Percentiles rank a stretch among this genome's conserved stretches.
Conservation (phyloP, 2,329 filamentous ascomycete genomes). For the Cadophora malorum region DNA sequence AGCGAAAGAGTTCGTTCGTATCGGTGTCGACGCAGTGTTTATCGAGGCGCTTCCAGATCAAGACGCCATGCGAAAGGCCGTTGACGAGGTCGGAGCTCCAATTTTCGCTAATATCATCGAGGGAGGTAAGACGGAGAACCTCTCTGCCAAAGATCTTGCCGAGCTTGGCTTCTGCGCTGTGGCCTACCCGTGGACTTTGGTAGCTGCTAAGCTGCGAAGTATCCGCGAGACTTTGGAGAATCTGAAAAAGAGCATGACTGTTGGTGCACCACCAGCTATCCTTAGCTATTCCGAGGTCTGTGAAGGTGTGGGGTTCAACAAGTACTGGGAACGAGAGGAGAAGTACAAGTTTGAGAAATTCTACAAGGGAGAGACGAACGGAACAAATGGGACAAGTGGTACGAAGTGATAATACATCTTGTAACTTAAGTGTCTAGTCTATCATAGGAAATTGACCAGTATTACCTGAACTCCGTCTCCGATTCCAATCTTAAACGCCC, state of each 20-base stretch:
- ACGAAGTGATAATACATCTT: background rate
- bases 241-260: constrained; percentile 51
- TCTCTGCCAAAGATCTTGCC: constrained; percentile 49
- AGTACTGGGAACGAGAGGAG: constrained; percentile 47
- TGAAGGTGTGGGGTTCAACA: constrained; percentile 53
- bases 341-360: constrained; percentile 36
- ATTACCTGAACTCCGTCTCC: background rate
- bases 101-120: constrained; percentile 54
- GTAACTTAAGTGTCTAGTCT: background rate
- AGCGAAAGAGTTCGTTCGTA: constrained; percentile 50
- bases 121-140: constrained; percentile 50
- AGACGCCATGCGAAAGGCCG: constrained; percentile 50
- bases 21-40: constrained; percentile 55
- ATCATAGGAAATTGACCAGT: background rate
- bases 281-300: constrained; percentile 53
- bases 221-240: constrained; percentile 47
- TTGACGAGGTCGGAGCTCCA: constrained; percentile 46
- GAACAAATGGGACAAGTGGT: background rate
- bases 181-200: constrained; percentile 50
- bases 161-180: constrained; percentile 48
- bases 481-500: constrained; percentile 1
- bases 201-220: constrained; percentile 49
- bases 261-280: constrained; percentile 51
- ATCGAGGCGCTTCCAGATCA: constrained; percentile 53
- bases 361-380: constrained; percentile 12